These are phyloP conservation scores for Clathrus columnatus DNA, from an alignment of 768 basidiomycete species.

Conservation along the genomic window DNA sequence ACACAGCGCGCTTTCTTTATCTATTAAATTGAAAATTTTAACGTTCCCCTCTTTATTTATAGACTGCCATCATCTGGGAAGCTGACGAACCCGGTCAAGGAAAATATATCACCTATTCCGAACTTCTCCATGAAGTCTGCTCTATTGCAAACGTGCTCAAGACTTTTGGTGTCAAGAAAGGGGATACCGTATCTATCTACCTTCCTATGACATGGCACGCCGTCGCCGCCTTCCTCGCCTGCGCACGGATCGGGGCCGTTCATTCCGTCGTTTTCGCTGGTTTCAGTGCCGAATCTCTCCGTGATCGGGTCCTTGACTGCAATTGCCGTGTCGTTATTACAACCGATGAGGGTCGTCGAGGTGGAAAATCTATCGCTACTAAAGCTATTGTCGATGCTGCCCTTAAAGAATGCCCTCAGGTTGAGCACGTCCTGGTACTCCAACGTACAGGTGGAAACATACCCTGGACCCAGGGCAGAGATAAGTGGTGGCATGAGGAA, in stretches of 20 bases:
- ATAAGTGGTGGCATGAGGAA: slow-evolving; percentile 97
- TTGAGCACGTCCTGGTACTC: slow-evolving; percentile 88
- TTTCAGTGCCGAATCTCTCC: slow-evolving; percentile 88
- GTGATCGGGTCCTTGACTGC: slow-evolving; percentile 89
- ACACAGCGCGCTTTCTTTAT: neutral
- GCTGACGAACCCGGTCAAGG: slow-evolving; percentile 89
- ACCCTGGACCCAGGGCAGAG: slow-evolving; percentile 73
- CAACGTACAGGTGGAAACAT: slow-evolving; percentile 79
- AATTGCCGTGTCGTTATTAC: slow-evolving; percentile 87
- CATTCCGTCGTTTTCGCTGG: slow-evolving; percentile 98
- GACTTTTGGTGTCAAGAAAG: slow-evolving; percentile 84
- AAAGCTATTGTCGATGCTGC: slow-evolving; percentile 92
- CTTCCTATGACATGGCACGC: slow-evolving; percentile 95
- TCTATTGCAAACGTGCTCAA: slow-evolving; percentile 88
- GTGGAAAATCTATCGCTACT: slow-evolving; percentile 91
- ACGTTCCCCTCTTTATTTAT: too few relatives aligned
- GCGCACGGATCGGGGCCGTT: slow-evolving; percentile 91
- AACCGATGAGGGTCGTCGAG: slow-evolving; percentile 87
- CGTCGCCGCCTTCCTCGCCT: slow-evolving; percentile 93
- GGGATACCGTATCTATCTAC: slow-evolving; percentile 89
- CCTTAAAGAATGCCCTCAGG: slow-evolving; percentile 70
- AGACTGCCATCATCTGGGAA: slow-evolving; percentile 97
- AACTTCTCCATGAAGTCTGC: slow-evolving; percentile 87
- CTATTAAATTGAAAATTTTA: neutral
- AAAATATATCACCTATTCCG: slow-evolving; percentile 63